A percentile compares a stretch with the other conserved stretches of the same genome.
Conservation (phyloP, 176 grass and related monocot species). For the Zea luxurians region DNA sequence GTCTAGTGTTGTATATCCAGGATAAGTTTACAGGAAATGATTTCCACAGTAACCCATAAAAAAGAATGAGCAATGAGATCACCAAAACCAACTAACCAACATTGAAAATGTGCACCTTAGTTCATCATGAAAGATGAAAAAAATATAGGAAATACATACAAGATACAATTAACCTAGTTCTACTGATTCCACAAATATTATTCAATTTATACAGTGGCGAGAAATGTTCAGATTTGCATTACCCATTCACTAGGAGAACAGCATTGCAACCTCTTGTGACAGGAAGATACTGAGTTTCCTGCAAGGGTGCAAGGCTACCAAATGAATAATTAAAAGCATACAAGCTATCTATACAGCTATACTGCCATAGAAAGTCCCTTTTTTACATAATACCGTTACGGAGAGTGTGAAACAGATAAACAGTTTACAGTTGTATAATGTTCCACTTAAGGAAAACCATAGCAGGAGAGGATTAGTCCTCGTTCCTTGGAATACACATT, state of each 20-base stretch:
- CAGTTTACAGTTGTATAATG: neutral
- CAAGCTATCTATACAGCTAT: conserved; percentile 26
- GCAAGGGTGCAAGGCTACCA: conserved; percentile 44
- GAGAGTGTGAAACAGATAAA: neutral
- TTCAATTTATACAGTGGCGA: conserved; percentile 10
- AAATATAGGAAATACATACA: neutral
- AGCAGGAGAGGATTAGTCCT: neutral
- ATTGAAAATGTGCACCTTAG: conserved; percentile 13
- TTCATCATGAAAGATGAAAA: conserved; percentile 4
- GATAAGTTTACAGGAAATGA: neutral
- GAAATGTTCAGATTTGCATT: conserved; percentile 42
- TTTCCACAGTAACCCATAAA: neutral
- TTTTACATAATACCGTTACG: neutral
- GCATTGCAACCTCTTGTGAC: conserved; percentile 92
- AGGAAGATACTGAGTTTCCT: conserved; percentile 98
- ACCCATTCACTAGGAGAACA: conserved; percentile 98
- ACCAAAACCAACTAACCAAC: conserved; percentile 4
- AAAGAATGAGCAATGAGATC: neutral
- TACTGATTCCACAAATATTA: neutral
- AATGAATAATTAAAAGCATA: conserved; percentile 22
- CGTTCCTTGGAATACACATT: neutral
- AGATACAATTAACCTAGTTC: neutral
- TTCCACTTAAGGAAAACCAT: neutral
- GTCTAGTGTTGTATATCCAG: neutral
- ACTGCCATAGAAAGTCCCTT: neutral